Conservation (phyloP, 352 stramenopile genomes). For the Globisporangium solare region DNA sequence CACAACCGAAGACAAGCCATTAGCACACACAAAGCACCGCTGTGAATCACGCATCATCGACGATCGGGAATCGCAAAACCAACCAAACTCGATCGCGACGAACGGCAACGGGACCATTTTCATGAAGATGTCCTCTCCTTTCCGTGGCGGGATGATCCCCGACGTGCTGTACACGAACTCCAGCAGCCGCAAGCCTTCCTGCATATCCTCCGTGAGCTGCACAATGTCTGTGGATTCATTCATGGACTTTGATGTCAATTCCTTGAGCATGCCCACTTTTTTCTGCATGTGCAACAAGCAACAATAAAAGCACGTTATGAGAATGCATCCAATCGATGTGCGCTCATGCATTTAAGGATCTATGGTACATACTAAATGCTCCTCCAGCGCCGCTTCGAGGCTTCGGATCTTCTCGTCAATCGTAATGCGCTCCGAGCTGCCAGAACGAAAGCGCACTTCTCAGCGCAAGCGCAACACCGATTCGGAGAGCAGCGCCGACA, state of each 20-base stretch:
- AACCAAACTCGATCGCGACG: slow-evolving; percentile 46
- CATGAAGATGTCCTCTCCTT: slow-evolving; percentile 50
- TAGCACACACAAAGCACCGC: not conserved
- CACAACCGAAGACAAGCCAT: not conserved
- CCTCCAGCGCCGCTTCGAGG: slow-evolving; percentile 62
- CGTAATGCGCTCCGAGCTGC: slow-evolving; percentile 44
- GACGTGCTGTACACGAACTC: slow-evolving; percentile 56
- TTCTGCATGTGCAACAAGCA: slow-evolving; percentile 17
- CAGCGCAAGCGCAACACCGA: not conserved
- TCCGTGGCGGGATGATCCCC: slow-evolving; percentile 49
- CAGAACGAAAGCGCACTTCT: not conserved
- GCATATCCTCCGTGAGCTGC: slow-evolving; percentile 29
- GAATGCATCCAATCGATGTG: not conserved
- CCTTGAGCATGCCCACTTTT: slow-evolving; percentile 71
- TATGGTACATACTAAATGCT: slow-evolving; percentile 55
- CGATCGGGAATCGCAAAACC: not conserved
- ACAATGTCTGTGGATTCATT: slow-evolving; percentile 27
- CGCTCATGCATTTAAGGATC: not conserved
- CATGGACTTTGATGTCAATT: slow-evolving; percentile 41
- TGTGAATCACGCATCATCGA: not conserved
- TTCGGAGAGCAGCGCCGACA: not conserved
- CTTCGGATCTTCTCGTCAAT: slow-evolving; percentile 56
- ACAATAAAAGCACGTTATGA: not conserved
- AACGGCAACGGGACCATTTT: slow-evolving; percentile 42
- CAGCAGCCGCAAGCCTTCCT: slow-evolving; percentile 40